phyloP scores from a whole-genome alignment of 768 basidiomycete species.

The Macrolepiota fuliginosa region DNA sequence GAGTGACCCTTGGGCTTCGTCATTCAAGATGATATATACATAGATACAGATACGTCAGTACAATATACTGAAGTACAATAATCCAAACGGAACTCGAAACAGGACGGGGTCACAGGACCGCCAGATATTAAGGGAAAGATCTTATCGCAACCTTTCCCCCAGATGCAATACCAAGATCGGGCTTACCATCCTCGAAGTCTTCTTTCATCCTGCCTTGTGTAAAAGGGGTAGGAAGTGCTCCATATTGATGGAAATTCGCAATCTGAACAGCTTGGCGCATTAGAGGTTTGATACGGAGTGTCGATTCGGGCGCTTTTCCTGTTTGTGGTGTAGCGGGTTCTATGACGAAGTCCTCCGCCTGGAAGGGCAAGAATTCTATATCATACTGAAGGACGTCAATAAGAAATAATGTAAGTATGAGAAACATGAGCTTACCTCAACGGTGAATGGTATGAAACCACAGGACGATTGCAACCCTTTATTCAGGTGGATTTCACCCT shows the following conservation, averaged over 20 bases:
- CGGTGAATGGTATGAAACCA: constrained; percentile 9
- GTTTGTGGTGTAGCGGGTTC: neutral
- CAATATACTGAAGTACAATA: too few relatives aligned
- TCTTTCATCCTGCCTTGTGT: neutral
- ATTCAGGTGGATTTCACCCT: neutral
- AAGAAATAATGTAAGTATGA: neutral
- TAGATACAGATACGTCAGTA: too few relatives aligned
- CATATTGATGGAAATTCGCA: constrained; percentile 12
- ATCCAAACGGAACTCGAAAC: too few relatives aligned
- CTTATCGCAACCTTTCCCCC: neutral
- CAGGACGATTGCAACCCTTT: constrained; percentile 15
- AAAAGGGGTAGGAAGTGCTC: constrained; percentile 10
- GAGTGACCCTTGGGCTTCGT: too few relatives aligned
- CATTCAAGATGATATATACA: too few relatives aligned
- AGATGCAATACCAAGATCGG: neutral
- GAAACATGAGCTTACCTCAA: constrained; percentile 14
- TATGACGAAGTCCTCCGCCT: neutral
- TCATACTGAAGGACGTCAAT: neutral
- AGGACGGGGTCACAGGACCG: neutral
- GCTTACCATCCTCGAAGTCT: neutral
- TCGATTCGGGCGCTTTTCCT: neutral
- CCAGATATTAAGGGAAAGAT: neutral
- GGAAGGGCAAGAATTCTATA: neutral
- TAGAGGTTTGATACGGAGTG: neutral
- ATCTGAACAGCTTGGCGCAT: constrained; percentile 9